phyloP scores from a whole-genome alignment of 2,329 filamentous ascomycete genomes.

The Alternaria sp. region DNA sequence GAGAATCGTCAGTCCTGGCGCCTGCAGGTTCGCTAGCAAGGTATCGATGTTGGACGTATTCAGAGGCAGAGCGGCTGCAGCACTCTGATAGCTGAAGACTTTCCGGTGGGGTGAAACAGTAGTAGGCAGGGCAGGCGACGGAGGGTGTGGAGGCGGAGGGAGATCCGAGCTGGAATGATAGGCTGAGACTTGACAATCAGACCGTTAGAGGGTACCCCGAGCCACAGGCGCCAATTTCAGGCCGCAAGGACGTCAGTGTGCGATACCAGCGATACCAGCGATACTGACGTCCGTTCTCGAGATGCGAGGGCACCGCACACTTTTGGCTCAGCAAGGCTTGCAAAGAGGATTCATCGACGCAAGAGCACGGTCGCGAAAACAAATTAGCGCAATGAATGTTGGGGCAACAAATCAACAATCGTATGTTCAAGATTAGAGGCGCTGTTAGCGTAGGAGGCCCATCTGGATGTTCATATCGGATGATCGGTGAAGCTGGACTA shows the following conservation, averaged over 20 bases:
- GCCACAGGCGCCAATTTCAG: constrained; percentile 3
- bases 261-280: no score
- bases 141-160: constrained; percentile 12
- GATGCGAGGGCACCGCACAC: constrained; percentile 11
- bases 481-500: constrained; percentile 1
- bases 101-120: constrained; percentile 6
- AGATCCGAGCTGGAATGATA: constrained; percentile 9
- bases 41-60: constrained; percentile 23
- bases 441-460: constrained; percentile 12
- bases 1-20: constrained; percentile 25
- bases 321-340: constrained; percentile 12
- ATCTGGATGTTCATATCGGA: constrained; percentile 13
- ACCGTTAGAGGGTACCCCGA: not conserved
- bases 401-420: constrained; percentile 19
- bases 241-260: constrained; percentile 1
- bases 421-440: constrained; percentile 4
- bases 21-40: constrained; percentile 6
- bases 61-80: constrained; percentile 5
- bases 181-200: constrained; percentile 12
- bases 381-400: constrained; percentile 17
- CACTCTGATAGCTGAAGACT: constrained; percentile 14
- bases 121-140: constrained; percentile 13
- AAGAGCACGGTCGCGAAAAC: constrained; percentile 20
- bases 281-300: not conserved
- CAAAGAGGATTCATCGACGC: constrained; percentile 1